Evolutionary conservation across 148 eudicot species (phyloP).

Genomic region (Rhododendron henanense): DNA sequence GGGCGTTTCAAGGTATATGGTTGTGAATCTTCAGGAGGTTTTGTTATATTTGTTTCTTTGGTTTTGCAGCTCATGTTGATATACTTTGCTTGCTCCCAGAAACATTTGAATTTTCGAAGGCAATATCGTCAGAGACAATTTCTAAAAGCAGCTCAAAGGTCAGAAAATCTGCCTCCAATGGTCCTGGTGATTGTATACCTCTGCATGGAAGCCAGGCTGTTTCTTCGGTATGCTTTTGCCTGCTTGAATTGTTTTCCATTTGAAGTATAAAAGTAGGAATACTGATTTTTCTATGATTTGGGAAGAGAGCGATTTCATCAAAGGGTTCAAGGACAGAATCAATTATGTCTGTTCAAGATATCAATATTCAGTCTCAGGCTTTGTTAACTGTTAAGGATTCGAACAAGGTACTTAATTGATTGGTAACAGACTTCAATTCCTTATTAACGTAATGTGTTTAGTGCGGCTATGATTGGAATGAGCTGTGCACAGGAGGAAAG

Average conservation of each 20-base stretch:
- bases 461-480: slow-evolving; percentile 12
- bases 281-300: slow-evolving; percentile 4
- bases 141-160: slow-evolving; percentile 44
- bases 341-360: slow-evolving; percentile 77
- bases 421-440: neutral
- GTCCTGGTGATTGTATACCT: slow-evolving; percentile 50
- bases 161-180: slow-evolving; percentile 49
- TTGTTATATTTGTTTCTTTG: too few relatives aligned
- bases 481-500: slow-evolving; percentile 69
- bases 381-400: slow-evolving; percentile 76
- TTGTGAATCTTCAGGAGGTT: too few relatives aligned
- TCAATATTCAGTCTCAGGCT: slow-evolving; percentile 78
- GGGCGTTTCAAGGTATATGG: slow-evolving; percentile 59
- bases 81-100: slow-evolving; percentile 33
- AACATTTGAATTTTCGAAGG: neutral
- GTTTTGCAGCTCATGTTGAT: neutral
- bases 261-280: neutral
- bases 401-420: slow-evolving; percentile 54
- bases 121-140: slow-evolving; percentile 28
- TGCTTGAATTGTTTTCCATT: neutral
- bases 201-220: slow-evolving; percentile 62
- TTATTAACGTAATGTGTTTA: neutral
- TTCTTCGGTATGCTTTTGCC: slow-evolving; percentile 49
- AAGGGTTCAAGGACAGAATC: slow-evolving; percentile 76
- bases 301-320: slow-evolving; percentile 51